These are phyloP conservation scores for Penicillium ochrochloron DNA, from an alignment of 495 filamentous ascomycete species.

Conservation along the genomic window DNA sequence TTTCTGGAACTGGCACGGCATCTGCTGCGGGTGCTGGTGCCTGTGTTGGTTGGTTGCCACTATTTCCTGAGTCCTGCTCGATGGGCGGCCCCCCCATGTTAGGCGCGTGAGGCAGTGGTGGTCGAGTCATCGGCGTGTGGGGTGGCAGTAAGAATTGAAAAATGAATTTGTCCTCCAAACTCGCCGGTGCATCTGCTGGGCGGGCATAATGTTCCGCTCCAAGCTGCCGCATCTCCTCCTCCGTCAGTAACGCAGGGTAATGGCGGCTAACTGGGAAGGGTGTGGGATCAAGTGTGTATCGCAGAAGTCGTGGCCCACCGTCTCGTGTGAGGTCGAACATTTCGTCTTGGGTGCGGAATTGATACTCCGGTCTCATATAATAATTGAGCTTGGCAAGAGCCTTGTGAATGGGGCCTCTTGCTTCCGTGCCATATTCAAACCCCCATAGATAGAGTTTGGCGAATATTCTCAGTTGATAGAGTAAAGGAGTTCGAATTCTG, in stretches of 20 bases:
- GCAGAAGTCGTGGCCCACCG: constrained; percentile 43
- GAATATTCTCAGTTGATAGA: neutral
- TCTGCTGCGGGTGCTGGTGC: no score
- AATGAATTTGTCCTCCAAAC: constrained; percentile 25
- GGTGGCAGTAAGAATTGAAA: constrained; percentile 25
- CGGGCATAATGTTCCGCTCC: constrained; percentile 14
- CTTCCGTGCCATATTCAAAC: constrained; percentile 22
- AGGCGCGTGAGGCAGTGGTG: neutral
- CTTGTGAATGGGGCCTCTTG: neutral
- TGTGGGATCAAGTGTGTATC: constrained; percentile 20
- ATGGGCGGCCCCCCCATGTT: neutral
- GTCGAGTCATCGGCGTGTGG: neutral
- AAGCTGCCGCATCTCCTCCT: no score
- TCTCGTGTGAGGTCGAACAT: constrained; percentile 34
- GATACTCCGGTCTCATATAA: constrained; percentile 28
- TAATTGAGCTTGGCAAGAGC: constrained; percentile 38
- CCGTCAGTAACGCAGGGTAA: constrained; percentile 20
- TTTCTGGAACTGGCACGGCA: no score
- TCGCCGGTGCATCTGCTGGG: constrained; percentile 19
- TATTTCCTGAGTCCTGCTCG: neutral
- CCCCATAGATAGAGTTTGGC: constrained; percentile 38
- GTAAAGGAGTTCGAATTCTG: neutral
- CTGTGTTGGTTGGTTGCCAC: neutral
- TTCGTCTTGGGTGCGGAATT: constrained; percentile 20
- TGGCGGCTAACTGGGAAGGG: constrained; percentile 35